Percentiles rank a stretch among this genome's conserved stretches.
Evolutionary conservation across 2,329 filamentous ascomycete genomes (phyloP).

Genomic region (Ilyonectria destructans): DNA sequence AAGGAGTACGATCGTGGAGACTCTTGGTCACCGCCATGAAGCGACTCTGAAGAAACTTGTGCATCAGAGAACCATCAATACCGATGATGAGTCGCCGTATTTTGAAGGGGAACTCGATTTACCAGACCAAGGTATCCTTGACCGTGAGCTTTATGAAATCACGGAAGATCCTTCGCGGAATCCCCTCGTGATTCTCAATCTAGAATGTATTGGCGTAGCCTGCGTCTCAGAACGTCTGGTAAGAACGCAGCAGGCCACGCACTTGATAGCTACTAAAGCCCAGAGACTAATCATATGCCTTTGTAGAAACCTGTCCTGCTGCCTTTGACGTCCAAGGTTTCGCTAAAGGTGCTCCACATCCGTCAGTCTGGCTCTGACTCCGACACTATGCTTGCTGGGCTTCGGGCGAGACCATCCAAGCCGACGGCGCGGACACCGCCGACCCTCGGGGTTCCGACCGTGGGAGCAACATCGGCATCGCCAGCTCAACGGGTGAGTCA

Average conservation of each 20-base stretch:
- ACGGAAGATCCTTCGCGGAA: constrained; percentile 4
- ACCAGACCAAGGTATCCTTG: constrained; percentile 6
- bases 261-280: background rate
- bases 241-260: background rate
- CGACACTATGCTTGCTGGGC: background rate
- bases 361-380: constrained; percentile 2
- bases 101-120: constrained; percentile 8
- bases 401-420: background rate
- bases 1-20: too few species aligned
- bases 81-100: background rate
- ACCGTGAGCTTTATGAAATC: background rate
- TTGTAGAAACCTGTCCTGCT: constrained; percentile 2
- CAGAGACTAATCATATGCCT: background rate
- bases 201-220: constrained; percentile 25
- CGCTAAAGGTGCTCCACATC: constrained; percentile 19
- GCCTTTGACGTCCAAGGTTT: constrained; percentile 8
- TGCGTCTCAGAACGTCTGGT: constrained; percentile 10
- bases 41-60: constrained; percentile 18
- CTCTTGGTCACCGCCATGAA: background rate
- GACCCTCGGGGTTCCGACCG: too few species aligned
- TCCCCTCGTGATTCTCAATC: background rate
- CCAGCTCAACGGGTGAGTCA: background rate
- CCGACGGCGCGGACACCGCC: too few species aligned
- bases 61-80: constrained; percentile 14
- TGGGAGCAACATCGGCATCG: background rate